Conservation (phyloP, 2,329 filamentous ascomycete genomes). For the Sporothrix dimorphospora region DNA sequence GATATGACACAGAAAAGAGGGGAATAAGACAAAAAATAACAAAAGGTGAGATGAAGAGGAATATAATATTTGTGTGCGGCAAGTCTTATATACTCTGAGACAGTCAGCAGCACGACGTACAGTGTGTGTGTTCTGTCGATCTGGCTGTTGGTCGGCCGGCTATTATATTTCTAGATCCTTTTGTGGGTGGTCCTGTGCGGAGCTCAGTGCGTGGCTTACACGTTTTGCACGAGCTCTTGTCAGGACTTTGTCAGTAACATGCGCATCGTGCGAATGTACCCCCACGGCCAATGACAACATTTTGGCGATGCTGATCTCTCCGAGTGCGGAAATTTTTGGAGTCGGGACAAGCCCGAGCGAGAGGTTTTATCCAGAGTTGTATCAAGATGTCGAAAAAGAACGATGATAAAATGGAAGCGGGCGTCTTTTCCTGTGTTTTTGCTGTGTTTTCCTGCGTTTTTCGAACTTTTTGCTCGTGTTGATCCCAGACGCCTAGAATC, state of each 20-base stretch:
- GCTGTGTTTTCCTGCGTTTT: background rate
- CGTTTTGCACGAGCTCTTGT: background rate
- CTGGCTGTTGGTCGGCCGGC: background rate
- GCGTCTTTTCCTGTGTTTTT: background rate
- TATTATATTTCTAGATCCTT: background rate
- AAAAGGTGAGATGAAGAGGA: background rate
- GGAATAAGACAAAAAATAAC: background rate
- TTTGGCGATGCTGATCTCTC: background rate
- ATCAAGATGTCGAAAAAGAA: background rate
- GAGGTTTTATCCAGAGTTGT: background rate
- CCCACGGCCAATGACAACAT: conserved; percentile 16
- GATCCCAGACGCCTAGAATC: background rate
- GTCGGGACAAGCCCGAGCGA: background rate
- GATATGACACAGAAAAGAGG: too few relatives aligned
- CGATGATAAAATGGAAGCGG: too few relatives aligned
- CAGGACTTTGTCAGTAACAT: background rate
- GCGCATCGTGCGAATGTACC: background rate
- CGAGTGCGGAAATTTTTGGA: background rate
- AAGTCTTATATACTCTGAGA: background rate
- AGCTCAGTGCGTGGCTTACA: background rate
- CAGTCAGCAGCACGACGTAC: background rate
- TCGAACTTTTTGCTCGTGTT: background rate
- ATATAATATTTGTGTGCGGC: background rate
- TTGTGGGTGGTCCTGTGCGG: too few relatives aligned
- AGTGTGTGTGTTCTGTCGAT: background rate